These are phyloP conservation scores for Gynochthodes officinalis DNA, from an alignment of 257 asterid species.

Conservation along the genomic window DNA sequence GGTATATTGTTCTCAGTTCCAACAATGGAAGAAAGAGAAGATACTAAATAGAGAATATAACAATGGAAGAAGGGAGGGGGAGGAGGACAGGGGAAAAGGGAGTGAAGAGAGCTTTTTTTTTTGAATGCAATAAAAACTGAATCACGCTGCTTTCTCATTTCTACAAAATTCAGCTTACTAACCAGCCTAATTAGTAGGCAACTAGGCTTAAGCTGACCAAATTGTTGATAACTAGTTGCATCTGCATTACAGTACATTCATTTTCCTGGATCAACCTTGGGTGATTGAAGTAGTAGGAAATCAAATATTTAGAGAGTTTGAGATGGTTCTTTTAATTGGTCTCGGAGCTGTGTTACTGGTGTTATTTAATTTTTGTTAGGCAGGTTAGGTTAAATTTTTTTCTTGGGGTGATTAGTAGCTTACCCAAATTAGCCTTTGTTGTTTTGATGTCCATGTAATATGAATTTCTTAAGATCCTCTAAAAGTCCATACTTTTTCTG, in stretches of 20 bases:
- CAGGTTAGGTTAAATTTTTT: neutral
- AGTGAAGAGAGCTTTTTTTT: too few species aligned
- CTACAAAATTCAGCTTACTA: neutral
- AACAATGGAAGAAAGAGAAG: too few species aligned
- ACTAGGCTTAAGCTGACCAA: neutral
- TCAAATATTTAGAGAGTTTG: neutral
- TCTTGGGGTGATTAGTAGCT: neutral
- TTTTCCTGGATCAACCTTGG: neutral
- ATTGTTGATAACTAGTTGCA: neutral
- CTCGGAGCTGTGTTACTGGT: neutral
- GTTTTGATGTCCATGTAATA: neutral
- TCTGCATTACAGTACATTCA: neutral
- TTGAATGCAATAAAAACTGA: too few species aligned
- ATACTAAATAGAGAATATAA: too few species aligned
- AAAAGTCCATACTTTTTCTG: neutral
- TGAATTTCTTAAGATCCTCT: neutral
- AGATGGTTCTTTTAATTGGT: neutral
- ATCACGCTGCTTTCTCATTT: too few species aligned
- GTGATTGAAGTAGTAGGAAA: too few species aligned
- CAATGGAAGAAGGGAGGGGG: too few species aligned
- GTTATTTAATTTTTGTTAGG: neutral
- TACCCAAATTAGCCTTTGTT: neutral
- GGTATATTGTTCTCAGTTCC: too few species aligned
- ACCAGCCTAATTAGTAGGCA: neutral
- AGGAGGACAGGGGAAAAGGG: too few species aligned